Conservation (phyloP, 352 stramenopile species). For the Globisporangium parvum region DNA sequence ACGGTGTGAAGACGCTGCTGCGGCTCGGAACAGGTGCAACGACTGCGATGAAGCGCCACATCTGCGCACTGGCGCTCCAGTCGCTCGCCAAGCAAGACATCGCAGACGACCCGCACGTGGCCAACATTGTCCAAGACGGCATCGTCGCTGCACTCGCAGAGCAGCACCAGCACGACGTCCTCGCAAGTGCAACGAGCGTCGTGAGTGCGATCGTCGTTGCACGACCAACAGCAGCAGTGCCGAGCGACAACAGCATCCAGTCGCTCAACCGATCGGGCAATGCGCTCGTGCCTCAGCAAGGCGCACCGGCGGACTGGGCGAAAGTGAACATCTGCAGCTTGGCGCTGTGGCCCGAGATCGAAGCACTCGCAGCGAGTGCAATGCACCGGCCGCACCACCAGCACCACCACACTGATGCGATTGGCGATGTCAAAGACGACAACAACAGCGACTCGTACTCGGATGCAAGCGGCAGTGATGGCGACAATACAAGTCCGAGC, state of each 20-base stretch:
- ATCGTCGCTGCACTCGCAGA: constrained; percentile 59
- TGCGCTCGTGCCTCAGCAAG: constrained; percentile 35
- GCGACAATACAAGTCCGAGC: constrained; percentile 3
- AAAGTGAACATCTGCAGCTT: constrained; percentile 50
- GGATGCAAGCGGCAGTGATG: constrained; percentile 37
- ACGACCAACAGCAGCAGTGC: neutral
- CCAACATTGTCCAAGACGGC: constrained; percentile 64
- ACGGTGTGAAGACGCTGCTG: constrained; percentile 70
- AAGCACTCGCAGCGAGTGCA: constrained; percentile 9
- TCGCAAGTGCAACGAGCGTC: constrained; percentile 27
- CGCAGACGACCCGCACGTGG: constrained; percentile 36
- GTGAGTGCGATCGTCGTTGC: constrained; percentile 12
- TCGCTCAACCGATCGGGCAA: constrained; percentile 17
- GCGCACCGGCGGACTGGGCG: constrained; percentile 46
- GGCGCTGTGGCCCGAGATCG: constrained; percentile 41
- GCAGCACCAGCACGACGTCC: constrained; percentile 48
- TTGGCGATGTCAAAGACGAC: constrained; percentile 13
- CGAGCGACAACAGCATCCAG: constrained; percentile 12
- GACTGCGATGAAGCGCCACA: constrained; percentile 50
- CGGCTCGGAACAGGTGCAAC: constrained; percentile 35
- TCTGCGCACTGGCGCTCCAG: constrained; percentile 60
- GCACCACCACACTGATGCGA: neutral
- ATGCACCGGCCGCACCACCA: neutral
- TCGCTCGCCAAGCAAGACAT: constrained; percentile 38
- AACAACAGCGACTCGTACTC: constrained; percentile 31